Conservation (phyloP, 768 basidiomycete species). For the Mycena sanguinolenta region DNA sequence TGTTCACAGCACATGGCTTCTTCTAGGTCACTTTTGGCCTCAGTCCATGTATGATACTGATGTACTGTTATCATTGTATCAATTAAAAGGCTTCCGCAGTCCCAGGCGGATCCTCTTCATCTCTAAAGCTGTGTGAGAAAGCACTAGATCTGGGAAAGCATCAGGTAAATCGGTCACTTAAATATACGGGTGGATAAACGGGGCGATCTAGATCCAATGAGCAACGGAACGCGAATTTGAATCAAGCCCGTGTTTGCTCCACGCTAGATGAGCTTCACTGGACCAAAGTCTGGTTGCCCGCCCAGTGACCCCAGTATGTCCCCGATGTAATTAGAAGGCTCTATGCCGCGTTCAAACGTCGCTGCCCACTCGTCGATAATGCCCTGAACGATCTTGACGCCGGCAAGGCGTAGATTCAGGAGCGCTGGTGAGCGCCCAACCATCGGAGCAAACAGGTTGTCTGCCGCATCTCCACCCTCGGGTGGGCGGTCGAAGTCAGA, state of each 20-base stretch:
- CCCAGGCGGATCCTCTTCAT: no score
- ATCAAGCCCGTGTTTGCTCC: background rate
- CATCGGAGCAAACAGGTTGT: conserved; percentile 46
- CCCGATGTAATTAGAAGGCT: conserved; percentile 45
- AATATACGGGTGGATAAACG: background rate
- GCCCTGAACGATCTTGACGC: conserved; percentile 53
- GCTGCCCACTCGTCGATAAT: conserved; percentile 52
- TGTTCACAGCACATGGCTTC: background rate
- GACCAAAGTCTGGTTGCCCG: conserved; percentile 34
- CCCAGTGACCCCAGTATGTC: conserved; percentile 44
- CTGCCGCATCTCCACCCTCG: conserved; percentile 40
- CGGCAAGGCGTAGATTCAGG: conserved; percentile 52
- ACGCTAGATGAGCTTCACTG: conserved; percentile 10
- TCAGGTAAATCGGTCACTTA: no score
- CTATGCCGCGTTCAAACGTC: conserved; percentile 48
- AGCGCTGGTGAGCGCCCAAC: conserved; percentile 52
- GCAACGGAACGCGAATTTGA: background rate
- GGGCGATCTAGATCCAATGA: background rate
- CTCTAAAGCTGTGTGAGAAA: no score
- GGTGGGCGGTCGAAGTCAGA: conserved; percentile 50
- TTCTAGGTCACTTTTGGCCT: background rate
- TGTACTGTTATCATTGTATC: background rate
- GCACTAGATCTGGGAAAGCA: no score
- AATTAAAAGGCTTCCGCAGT: background rate
- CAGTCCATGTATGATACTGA: conserved; percentile 25